Percentiles rank a stretch among this genome's conserved stretches.
phyloP scores from a whole-genome alignment of 768 basidiomycete species.

The Leucocoprinus birnbaumii region DNA sequence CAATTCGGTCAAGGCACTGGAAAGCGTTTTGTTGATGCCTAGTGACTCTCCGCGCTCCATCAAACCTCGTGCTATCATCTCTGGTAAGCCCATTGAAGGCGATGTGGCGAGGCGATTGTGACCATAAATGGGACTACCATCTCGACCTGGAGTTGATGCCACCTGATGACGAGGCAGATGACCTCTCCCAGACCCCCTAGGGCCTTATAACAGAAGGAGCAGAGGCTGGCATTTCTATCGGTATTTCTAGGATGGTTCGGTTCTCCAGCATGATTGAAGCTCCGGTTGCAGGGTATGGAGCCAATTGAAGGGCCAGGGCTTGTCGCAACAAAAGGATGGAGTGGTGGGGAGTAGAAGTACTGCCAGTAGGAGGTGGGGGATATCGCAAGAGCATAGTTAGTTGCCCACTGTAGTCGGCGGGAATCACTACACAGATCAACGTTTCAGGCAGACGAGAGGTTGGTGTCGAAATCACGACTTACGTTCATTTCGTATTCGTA shows the following conservation, averaged over 20 bases:
- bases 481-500: constrained; percentile 90
- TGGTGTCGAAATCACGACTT: constrained; percentile 26
- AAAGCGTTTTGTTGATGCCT: constrained; percentile 81
- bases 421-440: constrained; percentile 58
- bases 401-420: constrained; percentile 83
- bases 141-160: constrained; percentile 15
- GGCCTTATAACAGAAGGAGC: constrained; percentile 3
- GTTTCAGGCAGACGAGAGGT: not conserved
- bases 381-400: constrained; percentile 86
- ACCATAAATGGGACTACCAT: constrained; percentile 14
- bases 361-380: constrained; percentile 48
- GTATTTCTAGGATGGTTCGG: constrained; percentile 69
- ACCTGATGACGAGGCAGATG: constrained; percentile 19
- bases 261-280: constrained; percentile 83
- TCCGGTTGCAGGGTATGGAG: constrained; percentile 72
- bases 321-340: constrained; percentile 76
- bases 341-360: constrained; percentile 45
- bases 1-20: constrained; percentile 77
- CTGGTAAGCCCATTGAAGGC: constrained; percentile 56
- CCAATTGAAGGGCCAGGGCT: constrained; percentile 74
- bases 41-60: constrained; percentile 75
- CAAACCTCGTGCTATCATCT: constrained; percentile 68
- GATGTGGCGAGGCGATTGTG: constrained; percentile 39
- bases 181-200: not conserved
- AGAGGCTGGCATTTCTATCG: constrained; percentile 58